Evolutionary conservation across 768 basidiomycete genomes (phyloP), one percentile per base, ranked within the genome.

Genomic region (Boletus subcaerulescens): DNA sequence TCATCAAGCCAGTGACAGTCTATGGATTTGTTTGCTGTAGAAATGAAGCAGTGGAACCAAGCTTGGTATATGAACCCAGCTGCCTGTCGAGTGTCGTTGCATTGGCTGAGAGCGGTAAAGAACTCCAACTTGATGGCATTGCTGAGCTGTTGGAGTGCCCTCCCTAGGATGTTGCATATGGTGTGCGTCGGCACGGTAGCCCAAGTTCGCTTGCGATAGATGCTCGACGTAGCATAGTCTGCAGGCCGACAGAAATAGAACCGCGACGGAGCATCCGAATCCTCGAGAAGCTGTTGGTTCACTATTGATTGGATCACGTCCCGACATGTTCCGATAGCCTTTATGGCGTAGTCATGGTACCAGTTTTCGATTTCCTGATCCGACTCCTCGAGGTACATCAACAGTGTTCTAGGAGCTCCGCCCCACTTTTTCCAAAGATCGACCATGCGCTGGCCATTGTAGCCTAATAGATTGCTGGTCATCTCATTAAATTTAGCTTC

Each of bases 191-290:
- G 39, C 10, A 50, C 18, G 2, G 4, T 15, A 22, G 38, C 2
- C 15, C 5, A 6, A 17, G 9, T 2, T 12, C 3, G 7, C 1
- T 0, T 1, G 14, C 13, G 20, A 8, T 1, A 0, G 1, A 14
- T 9, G 26, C 3, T 10, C 3, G 14, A 5, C 0, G 12, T 12
- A 3, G 6, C 22, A 4, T 2, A 5, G 8, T 5, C 3, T 22
- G 2, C 1, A 13, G 50, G 50, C 4, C 41, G 32, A 43, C 24
- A 15, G 32, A 51, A 49, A 29, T 43, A 54, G 26, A 43, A 43
- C 4, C 5, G 3, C 3, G 18, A 41, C 10, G 26, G 53, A 5
- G 14, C 15, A 4, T 49, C 40, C 33, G 1, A 29, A 9, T 9
- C 26, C 33, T 14, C 14, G 33, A 5, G 2, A 35, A 14, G 2